Evolutionary conservation across 208 protist species (phyloP).

Genomic region (Wallacemonas sp.): DNA sequence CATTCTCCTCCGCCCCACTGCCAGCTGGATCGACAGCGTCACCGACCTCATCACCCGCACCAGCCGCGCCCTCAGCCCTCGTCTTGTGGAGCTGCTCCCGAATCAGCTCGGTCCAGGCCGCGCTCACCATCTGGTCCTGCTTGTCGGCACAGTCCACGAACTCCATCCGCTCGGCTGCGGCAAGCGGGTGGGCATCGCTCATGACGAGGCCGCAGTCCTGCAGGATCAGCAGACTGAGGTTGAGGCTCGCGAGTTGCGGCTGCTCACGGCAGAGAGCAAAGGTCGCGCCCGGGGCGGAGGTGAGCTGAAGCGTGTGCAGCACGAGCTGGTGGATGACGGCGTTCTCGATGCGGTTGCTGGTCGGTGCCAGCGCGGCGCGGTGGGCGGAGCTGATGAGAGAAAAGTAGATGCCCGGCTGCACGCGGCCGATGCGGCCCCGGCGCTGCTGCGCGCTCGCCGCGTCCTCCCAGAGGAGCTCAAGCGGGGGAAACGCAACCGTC

Average conservation of each 20-base stretch:
- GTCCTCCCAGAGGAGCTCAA: constrained; percentile 79
- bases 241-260: constrained; percentile 55
- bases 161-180: constrained; percentile 38
- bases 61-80: constrained; percentile 6
- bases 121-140: constrained; percentile 28
- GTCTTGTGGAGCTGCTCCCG: constrained; percentile 18
- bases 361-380: constrained; percentile 27
- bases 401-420: constrained; percentile 90
- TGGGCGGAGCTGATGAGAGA: constrained; percentile 59
- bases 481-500: constrained; percentile 73
- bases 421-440: constrained; percentile 74
- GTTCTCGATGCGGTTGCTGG: constrained; percentile 60
- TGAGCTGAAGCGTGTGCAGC: constrained; percentile 79
- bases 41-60: neutral
- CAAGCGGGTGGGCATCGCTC: constrained; percentile 27
- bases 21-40: too few relatives aligned
- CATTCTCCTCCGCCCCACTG: too few relatives aligned
- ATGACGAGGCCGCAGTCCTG: constrained; percentile 72
- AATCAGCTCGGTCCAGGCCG: constrained; percentile 49
- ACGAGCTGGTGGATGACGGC: constrained; percentile 71
- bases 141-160: constrained; percentile 21
- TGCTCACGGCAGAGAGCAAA: constrained; percentile 73
- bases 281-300: constrained; percentile 49
- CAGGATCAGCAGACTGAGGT: constrained; percentile 58
- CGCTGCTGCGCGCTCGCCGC: constrained; percentile 66